Base-by-base conservation (phyloP, 1,284 basidiomycete genomes). In the Boletellus dicymbophilus region DNA sequence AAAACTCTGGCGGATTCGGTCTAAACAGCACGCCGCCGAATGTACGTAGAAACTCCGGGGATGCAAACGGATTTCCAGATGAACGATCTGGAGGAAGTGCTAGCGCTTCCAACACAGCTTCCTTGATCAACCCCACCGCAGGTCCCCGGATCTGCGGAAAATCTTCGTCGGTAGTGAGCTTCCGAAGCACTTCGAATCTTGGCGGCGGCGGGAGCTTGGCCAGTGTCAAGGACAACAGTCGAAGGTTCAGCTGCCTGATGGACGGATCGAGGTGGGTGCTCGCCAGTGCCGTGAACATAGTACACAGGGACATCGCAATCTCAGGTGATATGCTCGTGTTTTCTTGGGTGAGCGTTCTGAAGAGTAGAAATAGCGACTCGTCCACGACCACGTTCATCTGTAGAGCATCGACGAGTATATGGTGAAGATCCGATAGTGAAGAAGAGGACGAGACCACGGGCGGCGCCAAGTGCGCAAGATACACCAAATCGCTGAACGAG, bases 91-190 rank as follows among this genome's bases (percentile, higher is more conserved):
- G n/a, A 15, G 67, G 58, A 15, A 55, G 44, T 9, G 42, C 52
- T 11, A 88, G 65, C 1, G 74, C 79, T 45, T 82, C 75, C 6
- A 90, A 63, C 2, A 84, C 68, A 1, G 80, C 78, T 47, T 88
- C 85, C 62, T 85, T 88, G 3, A 88, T 72, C 6, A 90, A 70
- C 0, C 83, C 82, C 3, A 90, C 72, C 0, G 82, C 78, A 0
- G 87, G 84, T 0, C 81, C 77, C 10, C 81, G 75, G 75, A 90
- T 84, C 58, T 84, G 82, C 1, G 81, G 81, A 41, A 79, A 77
- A 16, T 76, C 68, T 9, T 63, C 62, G 43, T 78, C 71, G 9
- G 70, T 69, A 3, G 77, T 72, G 13, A 88, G 71, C 22, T 80
- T 80, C 8, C 71, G 64, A 4, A 90, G 72, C 9, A 84, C 67